phyloP scores from a whole-genome alignment of 805 yeast species.

The Yamadazyma sp. region DNA sequence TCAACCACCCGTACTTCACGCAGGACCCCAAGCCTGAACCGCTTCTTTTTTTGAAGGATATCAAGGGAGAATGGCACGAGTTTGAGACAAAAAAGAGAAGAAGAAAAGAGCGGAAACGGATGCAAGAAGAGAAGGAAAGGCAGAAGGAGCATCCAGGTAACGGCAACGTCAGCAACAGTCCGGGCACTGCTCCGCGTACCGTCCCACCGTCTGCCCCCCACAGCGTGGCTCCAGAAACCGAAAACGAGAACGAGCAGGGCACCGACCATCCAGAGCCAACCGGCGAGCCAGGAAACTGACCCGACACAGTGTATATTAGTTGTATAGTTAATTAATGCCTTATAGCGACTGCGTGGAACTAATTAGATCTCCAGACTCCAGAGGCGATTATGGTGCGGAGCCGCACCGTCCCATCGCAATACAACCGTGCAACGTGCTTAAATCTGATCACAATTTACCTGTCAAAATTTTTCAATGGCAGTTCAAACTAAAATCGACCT shows the following conservation, averaged over 20 bases:
- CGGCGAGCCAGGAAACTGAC: not conserved
- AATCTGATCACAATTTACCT: no score
- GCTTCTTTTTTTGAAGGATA: slow-evolving; percentile 51
- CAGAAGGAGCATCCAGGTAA: slow-evolving; percentile 7
- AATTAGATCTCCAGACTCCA: no score
- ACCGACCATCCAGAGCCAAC: not conserved
- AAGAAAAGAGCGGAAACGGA: slow-evolving; percentile 45
- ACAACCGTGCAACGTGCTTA: no score
- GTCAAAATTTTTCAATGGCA: slow-evolving; percentile 24
- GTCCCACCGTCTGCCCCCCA: slow-evolving; percentile 15
- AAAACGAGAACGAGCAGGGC: no score
- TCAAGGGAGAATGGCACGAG: slow-evolving; percentile 93
- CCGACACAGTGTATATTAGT: slow-evolving; percentile 3
- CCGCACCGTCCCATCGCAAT: no score
- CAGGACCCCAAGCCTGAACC: slow-evolving; percentile 68
- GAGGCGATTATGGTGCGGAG: no score
- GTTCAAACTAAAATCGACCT: slow-evolving; percentile 53
- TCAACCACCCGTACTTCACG: slow-evolving; percentile 63
- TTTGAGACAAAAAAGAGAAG: slow-evolving; percentile 86
- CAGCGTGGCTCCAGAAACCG: slow-evolving; percentile 6
- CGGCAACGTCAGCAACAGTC: slow-evolving; percentile 1
- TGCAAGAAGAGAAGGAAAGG: slow-evolving; percentile 30
- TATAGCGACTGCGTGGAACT: no score
- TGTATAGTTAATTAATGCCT: slow-evolving; percentile 3
- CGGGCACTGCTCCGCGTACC: slow-evolving; percentile 6